Evolutionary conservation across 345 rosid species (phyloP).

Genomic region (Salix viminalis): DNA sequence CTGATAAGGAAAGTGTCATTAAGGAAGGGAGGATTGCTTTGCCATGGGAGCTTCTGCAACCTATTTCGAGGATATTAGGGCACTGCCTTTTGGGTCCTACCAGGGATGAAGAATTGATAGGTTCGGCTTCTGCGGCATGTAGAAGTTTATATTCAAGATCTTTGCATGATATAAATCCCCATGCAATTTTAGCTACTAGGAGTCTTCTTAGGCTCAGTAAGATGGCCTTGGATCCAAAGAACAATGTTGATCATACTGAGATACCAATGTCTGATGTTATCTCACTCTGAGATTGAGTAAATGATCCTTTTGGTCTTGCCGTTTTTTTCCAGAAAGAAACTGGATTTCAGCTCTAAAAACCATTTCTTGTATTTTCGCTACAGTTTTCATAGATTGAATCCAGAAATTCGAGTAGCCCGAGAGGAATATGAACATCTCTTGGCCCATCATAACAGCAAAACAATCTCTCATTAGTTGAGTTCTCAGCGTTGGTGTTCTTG

Average conservation of each 20-base stretch:
- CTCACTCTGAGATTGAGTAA: conserved; percentile 11
- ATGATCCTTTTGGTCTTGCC: background rate
- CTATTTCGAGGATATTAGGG: conserved; percentile 62
- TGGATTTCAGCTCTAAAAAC: too few species aligned
- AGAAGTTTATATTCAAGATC: conserved; percentile 55
- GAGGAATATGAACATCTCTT: too few species aligned
- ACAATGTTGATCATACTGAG: conserved; percentile 54
- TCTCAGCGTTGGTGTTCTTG: too few species aligned
- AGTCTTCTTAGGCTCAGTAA: conserved; percentile 57
- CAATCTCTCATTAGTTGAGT: too few species aligned
- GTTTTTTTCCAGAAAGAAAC: background rate
- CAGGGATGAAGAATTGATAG: conserved; percentile 31
- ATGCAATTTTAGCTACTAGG: conserved; percentile 63
- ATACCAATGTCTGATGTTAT: conserved; percentile 32
- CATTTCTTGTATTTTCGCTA: too few species aligned
- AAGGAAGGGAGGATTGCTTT: conserved; percentile 43
- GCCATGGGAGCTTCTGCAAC: conserved; percentile 86
- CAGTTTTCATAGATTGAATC: too few species aligned
- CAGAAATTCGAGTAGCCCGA: too few species aligned
- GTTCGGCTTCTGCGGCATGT: conserved; percentile 46
- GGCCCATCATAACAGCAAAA: too few species aligned
- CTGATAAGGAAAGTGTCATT: background rate
- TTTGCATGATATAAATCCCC: conserved; percentile 60
- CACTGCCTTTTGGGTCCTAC: conserved; percentile 59
- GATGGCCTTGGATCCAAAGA: conserved; percentile 39